phyloP scores from a whole-genome alignment of 2,329 filamentous ascomycete species.

The Neurospora sp. region DNA sequence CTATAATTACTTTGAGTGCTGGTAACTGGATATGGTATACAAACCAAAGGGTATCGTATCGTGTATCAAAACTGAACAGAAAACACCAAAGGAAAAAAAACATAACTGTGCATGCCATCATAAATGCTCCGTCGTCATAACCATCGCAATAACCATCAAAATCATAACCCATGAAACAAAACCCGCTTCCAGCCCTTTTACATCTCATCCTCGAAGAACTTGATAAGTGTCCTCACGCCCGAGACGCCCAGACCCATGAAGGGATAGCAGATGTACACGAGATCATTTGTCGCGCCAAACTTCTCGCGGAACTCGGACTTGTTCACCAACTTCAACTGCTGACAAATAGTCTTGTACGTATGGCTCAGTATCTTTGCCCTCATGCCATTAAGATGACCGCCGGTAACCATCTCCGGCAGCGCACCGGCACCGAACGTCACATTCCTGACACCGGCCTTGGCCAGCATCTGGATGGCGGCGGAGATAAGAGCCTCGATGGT shows the following conservation, averaged over 20 bases:
- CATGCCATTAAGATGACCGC: slow-evolving; percentile 71
- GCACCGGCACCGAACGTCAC: slow-evolving; percentile 88
- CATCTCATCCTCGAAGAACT: slow-evolving; percentile 67
- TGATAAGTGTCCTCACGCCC: slow-evolving; percentile 76
- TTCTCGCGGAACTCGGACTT: slow-evolving; percentile 90
- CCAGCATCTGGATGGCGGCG: slow-evolving; percentile 25
- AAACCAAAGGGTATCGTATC: neutral
- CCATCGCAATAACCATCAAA: neutral
- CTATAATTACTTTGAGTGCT: neutral
- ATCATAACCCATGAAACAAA: neutral
- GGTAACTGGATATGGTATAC: neutral
- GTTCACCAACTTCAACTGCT: slow-evolving; percentile 70
- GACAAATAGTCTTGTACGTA: slow-evolving; percentile 74
- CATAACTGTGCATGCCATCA: neutral
- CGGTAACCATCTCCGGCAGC: slow-evolving; percentile 61
- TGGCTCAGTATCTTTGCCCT: slow-evolving; percentile 73
- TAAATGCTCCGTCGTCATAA: neutral
- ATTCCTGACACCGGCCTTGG: slow-evolving; percentile 41
- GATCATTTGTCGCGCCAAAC: slow-evolving; percentile 74
- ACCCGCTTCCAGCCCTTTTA: neutral
- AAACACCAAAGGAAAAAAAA: neutral
- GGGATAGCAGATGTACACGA: slow-evolving; percentile 84
- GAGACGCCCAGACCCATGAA: slow-evolving; percentile 73
- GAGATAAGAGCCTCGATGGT: slow-evolving; percentile 71
- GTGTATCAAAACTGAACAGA: neutral